These are phyloP conservation scores for Boletus smithii DNA, from an alignment of 1,284 basidiomycete genomes.

Conservation along the genomic window DNA sequence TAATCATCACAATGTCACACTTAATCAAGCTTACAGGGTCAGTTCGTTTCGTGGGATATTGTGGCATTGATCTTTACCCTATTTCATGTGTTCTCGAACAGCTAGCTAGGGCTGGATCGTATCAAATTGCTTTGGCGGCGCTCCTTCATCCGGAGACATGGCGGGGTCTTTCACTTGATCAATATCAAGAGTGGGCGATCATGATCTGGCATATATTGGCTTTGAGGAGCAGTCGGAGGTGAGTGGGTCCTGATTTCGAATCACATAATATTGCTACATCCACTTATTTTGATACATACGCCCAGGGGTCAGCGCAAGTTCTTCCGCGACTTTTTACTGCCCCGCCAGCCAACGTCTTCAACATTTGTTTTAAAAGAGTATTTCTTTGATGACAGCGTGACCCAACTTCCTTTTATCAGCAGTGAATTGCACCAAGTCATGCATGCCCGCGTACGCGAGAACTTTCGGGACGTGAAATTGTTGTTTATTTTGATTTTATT, in stretches of 20 bases:
- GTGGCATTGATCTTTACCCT: constrained; percentile 3
- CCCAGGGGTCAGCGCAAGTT: constrained; percentile 59
- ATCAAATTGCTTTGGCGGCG: constrained; percentile 56
- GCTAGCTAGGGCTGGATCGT: constrained; percentile 67
- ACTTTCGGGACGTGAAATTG: neutral
- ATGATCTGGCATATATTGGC: constrained; percentile 74
- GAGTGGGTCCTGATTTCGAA: constrained; percentile 22
- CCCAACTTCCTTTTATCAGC: constrained; percentile 49
- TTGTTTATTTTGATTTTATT: constrained; percentile 9
- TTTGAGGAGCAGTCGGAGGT: constrained; percentile 67
- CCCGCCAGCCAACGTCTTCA: constrained; percentile 53
- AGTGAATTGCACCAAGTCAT: constrained; percentile 62
- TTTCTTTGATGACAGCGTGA: constrained; percentile 36
- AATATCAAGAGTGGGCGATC: constrained; percentile 66
- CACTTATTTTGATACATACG: constrained; percentile 8
- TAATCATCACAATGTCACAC: constrained; percentile 53
- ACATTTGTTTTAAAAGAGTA: constrained; percentile 50
- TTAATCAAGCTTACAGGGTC: constrained; percentile 66
- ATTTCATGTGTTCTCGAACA: constrained; percentile 34
- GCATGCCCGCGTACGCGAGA: constrained; percentile 51
- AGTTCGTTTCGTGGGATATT: constrained; percentile 20
- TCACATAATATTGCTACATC: constrained; percentile 24
- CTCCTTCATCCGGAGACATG: constrained; percentile 69
- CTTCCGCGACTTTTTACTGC: constrained; percentile 60
- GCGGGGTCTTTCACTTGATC: constrained; percentile 58